These are phyloP conservation scores for Biscogniauxia mediterranea DNA, from an alignment of 2,329 filamentous ascomycete genomes.

Conservation along the genomic window DNA sequence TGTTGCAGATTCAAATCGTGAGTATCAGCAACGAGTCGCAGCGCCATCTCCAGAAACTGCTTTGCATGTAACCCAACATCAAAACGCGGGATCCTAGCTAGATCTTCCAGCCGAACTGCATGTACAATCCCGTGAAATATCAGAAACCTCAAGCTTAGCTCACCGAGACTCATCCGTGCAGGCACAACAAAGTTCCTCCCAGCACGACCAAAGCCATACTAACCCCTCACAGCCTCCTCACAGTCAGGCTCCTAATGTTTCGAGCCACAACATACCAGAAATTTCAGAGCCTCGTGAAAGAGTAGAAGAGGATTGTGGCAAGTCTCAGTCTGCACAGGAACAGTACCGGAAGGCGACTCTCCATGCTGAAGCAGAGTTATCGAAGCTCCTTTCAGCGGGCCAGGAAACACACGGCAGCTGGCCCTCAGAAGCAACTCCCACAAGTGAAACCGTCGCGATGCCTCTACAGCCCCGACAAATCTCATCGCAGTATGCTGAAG, in stretches of 20 bases:
- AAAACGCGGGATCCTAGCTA: slow-evolving; percentile 14
- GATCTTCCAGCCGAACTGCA: slow-evolving; percentile 11
- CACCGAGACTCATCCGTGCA: neutral
- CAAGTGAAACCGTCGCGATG: neutral
- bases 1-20: neutral
- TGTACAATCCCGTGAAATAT: slow-evolving; percentile 3
- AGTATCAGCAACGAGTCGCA: slow-evolving; percentile 10
- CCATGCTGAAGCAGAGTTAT: slow-evolving; percentile 10
- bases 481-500: slow-evolving; percentile 2
- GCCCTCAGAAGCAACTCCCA: neutral
- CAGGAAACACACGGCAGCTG: neutral
- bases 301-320: neutral
- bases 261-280: neutral
- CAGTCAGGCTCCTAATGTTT: neutral
- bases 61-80: slow-evolving; percentile 21
- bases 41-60: slow-evolving; percentile 21
- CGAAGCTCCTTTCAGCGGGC: neutral
- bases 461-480: slow-evolving; percentile 16
- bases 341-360: slow-evolving; percentile 8
- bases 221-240: neutral
- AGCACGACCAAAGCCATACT: neutral
- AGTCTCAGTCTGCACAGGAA: slow-evolving; percentile 1
- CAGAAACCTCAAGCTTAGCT: neutral
- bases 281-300: neutral
- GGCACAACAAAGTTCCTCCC: neutral